Conservation (phyloP, 495 filamentous ascomycete genomes). For the Penicillium angulare region DNA sequence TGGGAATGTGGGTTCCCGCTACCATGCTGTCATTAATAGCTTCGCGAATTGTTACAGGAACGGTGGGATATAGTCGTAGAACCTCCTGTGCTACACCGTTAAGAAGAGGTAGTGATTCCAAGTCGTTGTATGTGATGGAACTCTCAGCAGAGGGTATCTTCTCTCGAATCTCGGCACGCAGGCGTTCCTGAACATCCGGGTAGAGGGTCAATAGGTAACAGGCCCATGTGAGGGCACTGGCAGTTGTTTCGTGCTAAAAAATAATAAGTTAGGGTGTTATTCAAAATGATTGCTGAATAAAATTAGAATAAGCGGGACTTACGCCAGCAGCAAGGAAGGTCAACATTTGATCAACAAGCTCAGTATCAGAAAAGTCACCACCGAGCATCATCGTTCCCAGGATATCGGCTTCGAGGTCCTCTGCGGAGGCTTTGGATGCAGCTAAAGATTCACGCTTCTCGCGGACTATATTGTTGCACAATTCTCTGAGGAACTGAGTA, state of each 20-base stretch:
- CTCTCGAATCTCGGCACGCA: constrained; percentile 48
- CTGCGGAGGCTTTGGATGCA: constrained; percentile 55
- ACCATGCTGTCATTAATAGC: constrained; percentile 45
- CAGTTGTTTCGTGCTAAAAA: constrained; percentile 55
- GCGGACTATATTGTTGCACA: constrained; percentile 64
- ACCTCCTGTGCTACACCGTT: constrained; percentile 54
- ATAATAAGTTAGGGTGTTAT: no score
- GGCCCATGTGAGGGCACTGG: constrained; percentile 52
- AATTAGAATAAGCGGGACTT: neutral
- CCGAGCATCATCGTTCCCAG: constrained; percentile 50
- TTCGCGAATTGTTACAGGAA: constrained; percentile 49
- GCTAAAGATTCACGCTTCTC: constrained; percentile 57
- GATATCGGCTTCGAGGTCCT: constrained; percentile 66
- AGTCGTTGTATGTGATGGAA: constrained; percentile 31
- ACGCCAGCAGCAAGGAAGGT: constrained; percentile 54
- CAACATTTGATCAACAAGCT: constrained; percentile 54
- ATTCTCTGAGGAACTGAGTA: constrained; percentile 54
- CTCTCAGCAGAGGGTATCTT: constrained; percentile 32
- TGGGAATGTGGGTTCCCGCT: constrained; percentile 40
- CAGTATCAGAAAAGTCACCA: constrained; percentile 56
- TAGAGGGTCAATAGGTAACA: constrained; percentile 49
- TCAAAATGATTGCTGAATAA: no score
- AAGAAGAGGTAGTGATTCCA: constrained; percentile 53
- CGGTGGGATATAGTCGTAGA: constrained; percentile 49
- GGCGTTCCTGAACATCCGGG: constrained; percentile 43